Conservation (phyloP, 345 rosid genomes). For the Brassica carinata region DNA sequence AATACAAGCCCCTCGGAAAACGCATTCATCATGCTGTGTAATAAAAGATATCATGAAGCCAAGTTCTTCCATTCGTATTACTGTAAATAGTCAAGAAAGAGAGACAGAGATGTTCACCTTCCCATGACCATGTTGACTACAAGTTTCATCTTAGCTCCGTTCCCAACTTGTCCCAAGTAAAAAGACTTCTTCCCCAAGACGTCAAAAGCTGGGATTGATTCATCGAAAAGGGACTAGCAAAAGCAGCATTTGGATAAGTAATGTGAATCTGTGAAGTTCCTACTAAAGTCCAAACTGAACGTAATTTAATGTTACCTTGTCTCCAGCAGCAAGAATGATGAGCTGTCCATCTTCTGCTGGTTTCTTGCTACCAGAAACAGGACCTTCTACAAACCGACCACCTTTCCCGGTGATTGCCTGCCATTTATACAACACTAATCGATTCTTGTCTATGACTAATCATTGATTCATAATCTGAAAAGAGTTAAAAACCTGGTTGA, state of each 20-base stretch:
- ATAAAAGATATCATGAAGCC: background rate
- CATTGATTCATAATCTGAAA: background rate
- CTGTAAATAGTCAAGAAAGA: constrained; percentile 6
- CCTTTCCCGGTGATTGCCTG: constrained; percentile 83
- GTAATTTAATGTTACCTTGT: constrained; percentile 52
- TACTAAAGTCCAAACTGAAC: too few species aligned
- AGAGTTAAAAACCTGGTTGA: constrained; percentile 56
- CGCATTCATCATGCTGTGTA: constrained; percentile 66
- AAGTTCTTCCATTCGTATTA: background rate
- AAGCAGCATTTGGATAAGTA: background rate
- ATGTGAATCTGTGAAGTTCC: too few species aligned
- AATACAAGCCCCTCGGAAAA: constrained; percentile 91
- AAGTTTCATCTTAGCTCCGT: constrained; percentile 96
- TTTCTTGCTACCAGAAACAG: constrained; percentile 95
- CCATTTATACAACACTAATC: background rate
- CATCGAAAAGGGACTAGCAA: constrained; percentile 66
- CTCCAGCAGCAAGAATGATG: constrained; percentile 92
- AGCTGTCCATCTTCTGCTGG: constrained; percentile 98
- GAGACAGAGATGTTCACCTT: constrained; percentile 48
- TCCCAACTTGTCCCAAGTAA: constrained; percentile 86
- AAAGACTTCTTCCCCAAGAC: constrained; percentile 87
- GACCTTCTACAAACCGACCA: constrained; percentile 85
- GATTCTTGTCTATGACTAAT: background rate
- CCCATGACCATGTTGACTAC: constrained; percentile 99
- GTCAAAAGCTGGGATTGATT: constrained; percentile 77